phyloP scores from a whole-genome alignment of 164 flowering plant species.

The Berberis vulgaris region DNA sequence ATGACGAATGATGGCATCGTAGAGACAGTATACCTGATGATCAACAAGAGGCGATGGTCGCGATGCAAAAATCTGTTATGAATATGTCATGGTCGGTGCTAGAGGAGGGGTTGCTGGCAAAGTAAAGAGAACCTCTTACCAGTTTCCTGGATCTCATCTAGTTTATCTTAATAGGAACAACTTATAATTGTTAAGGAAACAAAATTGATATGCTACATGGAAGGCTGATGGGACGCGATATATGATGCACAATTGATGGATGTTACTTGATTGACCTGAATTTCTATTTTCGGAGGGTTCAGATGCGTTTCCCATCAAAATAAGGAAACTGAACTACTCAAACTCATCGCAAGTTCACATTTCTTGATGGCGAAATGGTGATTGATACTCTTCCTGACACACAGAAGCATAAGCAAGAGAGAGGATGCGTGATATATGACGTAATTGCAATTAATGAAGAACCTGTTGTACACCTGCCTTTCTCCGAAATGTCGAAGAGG shows the following conservation, averaged over 20 bases:
- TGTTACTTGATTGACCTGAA: neutral
- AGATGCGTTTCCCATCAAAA: neutral
- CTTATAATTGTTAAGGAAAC: neutral
- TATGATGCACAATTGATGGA: neutral
- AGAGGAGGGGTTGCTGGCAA: too few relatives aligned
- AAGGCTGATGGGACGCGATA: constrained; percentile 1
- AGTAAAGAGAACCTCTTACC: too few relatives aligned
- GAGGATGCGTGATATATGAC: constrained; percentile 96
- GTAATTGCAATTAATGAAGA: constrained; percentile 58
- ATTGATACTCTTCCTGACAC: constrained; percentile 81
- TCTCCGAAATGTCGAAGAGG: constrained; percentile 89
- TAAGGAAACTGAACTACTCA: neutral
- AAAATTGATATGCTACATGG: neutral
- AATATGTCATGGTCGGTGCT: too few relatives aligned
- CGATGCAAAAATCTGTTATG: too few relatives aligned
- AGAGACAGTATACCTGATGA: too few relatives aligned
- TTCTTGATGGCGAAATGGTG: constrained; percentile 86
- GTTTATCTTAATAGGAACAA: neutral
- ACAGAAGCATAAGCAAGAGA: constrained; percentile 45
- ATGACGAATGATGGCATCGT: too few relatives aligned
- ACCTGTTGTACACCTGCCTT: constrained; percentile 77
- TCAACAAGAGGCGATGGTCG: too few relatives aligned
- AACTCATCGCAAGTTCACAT: constrained; percentile 14
- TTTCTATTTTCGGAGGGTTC: neutral
- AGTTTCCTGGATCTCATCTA: too few relatives aligned